Base-by-base conservation (phyloP, 1,284 basidiomycete species). In the Papiliotrema laurentii region DNA sequence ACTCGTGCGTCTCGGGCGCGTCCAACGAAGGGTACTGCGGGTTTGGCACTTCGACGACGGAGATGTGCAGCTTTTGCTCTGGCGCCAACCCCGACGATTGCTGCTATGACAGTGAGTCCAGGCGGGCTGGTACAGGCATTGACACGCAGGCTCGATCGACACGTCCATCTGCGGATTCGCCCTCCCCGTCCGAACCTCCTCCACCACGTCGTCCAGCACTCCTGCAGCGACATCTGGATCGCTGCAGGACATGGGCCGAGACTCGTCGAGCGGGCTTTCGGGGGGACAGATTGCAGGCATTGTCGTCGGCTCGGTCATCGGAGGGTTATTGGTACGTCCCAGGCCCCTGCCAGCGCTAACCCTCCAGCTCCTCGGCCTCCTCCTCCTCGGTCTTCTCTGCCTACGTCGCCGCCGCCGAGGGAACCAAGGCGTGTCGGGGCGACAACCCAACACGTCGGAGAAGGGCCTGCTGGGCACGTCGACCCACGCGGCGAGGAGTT, bases 21-120 rank as follows among this genome's bases (percentile, higher is more conserved):
- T 45, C 48, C 34, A 76, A 76, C 55, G 76, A 78, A 54, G 61
- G 58, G 19, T 75, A 74, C 61, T 78, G 76, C 53, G 76, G 76
- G 10, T 78, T 62, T 46, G 75, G 71, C 2, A 61, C 56, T 9
- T 68, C 63, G 6, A 69, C 63, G 11, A 54, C 54, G 18, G 69
- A 76, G 51, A 57, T 77, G 14, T 78, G 76, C 51, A 55, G 49
- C 9, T 72, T 64, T 56, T 78, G 76, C 40, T 43, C 39, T 9
- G 52, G 59, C n/a, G 41, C 39, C 24, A 50, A 25, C 5, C 63
- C 66, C 2, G 68, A 64, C 24, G 44, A 52, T 18, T 69, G 67
- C 47, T 73, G 71, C 56, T 72, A 70, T 47, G 22, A 37, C 18
- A 52, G 69, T 71, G 41, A 59, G 67, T 50, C n/a, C 16, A 21